These are phyloP conservation scores for Syzygium syzygioides DNA, from an alignment of 441 rosid species.

Conservation along the genomic window DNA sequence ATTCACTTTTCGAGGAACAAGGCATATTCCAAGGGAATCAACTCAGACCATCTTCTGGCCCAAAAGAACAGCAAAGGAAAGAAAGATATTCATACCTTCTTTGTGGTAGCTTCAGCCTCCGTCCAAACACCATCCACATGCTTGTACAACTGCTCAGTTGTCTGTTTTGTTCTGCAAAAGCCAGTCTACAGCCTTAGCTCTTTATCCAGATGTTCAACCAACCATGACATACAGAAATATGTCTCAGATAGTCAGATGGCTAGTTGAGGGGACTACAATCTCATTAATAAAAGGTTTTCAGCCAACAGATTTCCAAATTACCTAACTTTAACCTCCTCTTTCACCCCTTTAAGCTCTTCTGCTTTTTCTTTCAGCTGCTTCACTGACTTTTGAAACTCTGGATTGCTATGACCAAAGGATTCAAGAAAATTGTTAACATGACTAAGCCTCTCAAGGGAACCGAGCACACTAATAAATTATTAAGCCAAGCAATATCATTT, in stretches of 20 bases:
- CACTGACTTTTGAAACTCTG: conserved; percentile 63
- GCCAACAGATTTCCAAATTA: conserved; percentile 15
- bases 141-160: conserved; percentile 76
- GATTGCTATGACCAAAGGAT: conserved; percentile 37
- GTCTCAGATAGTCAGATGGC: conserved; percentile 31
- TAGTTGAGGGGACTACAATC: neutral
- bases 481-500: neutral
- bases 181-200: conserved; percentile 68
- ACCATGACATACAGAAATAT: conserved; percentile 50
- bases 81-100: conserved; percentile 47
- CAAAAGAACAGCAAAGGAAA: neutral
- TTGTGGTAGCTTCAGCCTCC: conserved; percentile 85
- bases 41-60: neutral
- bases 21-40: neutral
- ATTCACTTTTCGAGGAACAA: neutral
- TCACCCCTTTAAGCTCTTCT: conserved; percentile 56
- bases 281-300: neutral
- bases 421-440: neutral
- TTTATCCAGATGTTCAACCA: conserved; percentile 7
- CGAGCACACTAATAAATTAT: neutral
- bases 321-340: conserved; percentile 73
- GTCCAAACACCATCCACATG: conserved; percentile 83
- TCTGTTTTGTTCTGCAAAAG: conserved; percentile 91
- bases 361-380: conserved; percentile 78
- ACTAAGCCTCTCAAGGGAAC: neutral